Conservation (phyloP, 2,329 filamentous ascomycete genomes). For the Neonectria ditissima region DNA sequence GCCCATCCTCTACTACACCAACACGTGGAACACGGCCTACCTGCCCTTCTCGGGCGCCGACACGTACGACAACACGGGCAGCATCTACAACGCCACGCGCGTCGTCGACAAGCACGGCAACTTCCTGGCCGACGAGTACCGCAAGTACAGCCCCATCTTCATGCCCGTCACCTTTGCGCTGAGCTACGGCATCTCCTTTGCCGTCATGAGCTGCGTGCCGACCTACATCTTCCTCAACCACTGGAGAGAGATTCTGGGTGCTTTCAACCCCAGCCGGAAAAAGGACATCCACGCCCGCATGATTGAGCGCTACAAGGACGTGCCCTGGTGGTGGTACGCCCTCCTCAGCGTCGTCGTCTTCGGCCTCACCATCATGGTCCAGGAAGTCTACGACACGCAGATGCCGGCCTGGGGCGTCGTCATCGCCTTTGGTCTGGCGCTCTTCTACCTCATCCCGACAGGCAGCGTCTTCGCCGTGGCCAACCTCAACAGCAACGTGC, state of each 20-base stretch:
- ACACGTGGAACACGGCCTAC: conserved; percentile 59
- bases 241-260: conserved; percentile 26
- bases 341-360: conserved; percentile 46
- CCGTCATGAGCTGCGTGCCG: conserved; percentile 30
- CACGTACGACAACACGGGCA: conserved; percentile 32
- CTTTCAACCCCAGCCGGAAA: conserved; percentile 27
- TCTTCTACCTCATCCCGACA: conserved; percentile 36
- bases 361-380: conserved; percentile 47
- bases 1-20: conserved; percentile 52
- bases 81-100: conserved; percentile 25
- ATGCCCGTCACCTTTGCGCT: conserved; percentile 27
- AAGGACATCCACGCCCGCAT: conserved; percentile 53
- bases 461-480: conserved; percentile 47
- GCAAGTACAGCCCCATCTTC: conserved; percentile 30
- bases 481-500: conserved; percentile 52
- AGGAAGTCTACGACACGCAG: conserved; percentile 40
- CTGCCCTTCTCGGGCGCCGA: conserved; percentile 31
- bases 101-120: conserved; percentile 29
- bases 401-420: conserved; percentile 44
- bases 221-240: conserved; percentile 30
- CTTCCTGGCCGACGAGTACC: conserved; percentile 24
- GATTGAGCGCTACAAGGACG: conserved; percentile 45
- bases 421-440: conserved; percentile 37
- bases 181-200: conserved; percentile 30
- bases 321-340: conserved; percentile 55